Conservation (phyloP, 352 stramenopile species). For the Pythium apleroticum region DNA sequence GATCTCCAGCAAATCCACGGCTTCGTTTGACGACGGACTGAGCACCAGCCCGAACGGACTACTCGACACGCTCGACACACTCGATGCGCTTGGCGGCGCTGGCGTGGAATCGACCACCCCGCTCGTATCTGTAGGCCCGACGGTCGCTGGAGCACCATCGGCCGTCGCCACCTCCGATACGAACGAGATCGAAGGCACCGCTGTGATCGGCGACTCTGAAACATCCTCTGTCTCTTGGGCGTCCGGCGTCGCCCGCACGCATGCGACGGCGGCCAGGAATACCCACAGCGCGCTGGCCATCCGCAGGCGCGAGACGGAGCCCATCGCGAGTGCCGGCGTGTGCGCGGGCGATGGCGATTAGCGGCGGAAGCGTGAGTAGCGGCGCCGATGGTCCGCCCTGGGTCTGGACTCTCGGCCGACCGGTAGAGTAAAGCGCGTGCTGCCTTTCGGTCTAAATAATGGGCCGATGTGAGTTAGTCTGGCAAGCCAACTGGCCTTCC, state of each 20-base stretch:
- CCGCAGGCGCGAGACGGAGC: constrained; percentile 1
- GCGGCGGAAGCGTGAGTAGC: background rate
- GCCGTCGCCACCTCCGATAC: background rate
- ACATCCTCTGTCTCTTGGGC: background rate
- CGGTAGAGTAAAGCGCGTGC: too few relatives aligned
- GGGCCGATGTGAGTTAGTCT: background rate
- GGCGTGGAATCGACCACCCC: background rate
- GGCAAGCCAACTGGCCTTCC: background rate
- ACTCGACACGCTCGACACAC: background rate
- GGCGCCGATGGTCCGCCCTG: background rate
- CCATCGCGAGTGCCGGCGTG: background rate
- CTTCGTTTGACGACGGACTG: constrained; percentile 18
- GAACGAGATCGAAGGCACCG: constrained; percentile 4
- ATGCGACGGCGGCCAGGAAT: background rate
- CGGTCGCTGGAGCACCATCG: background rate
- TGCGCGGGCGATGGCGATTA: background rate
- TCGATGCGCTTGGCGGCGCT: background rate
- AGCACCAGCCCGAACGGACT: constrained; percentile 15
- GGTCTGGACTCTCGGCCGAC: background rate
- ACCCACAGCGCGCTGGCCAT: background rate
- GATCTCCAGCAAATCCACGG: constrained; percentile 26
- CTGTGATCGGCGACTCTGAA: background rate
- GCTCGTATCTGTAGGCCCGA: background rate
- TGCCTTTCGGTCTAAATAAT: constrained; percentile 1
- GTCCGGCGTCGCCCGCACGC: background rate